Base-by-base conservation (phyloP, 768 basidiomycete genomes). In the Phlebiopsis gigantea region DNA sequence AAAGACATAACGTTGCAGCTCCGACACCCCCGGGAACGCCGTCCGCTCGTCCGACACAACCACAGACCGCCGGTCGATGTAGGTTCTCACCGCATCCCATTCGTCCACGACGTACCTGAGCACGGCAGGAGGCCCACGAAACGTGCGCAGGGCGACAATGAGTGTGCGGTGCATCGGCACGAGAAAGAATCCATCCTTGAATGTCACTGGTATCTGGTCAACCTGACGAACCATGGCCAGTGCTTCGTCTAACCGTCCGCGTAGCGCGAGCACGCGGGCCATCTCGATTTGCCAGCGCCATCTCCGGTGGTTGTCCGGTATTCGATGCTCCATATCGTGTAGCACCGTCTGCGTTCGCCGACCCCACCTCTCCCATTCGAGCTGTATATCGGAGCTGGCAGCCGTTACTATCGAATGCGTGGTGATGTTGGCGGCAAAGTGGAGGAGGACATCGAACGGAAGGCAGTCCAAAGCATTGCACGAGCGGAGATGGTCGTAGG, bases 101-200 rank as follows among this genome's bases (percentile, higher is more conserved):
- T 81, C 70, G 29, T 64, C 61, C 31, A 74, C 57, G n/a, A 81
- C 59, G 26, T 75, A 66, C 46, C 75, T 70, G 31, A 83, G 62
- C 7, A 72, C 73, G 7, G 65, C 65, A 4, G 61, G 21, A 19
- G 71, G 60, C 46, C 70, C 72, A 25, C 64, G 66, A 56, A 69
- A 71, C 19, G 68, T 66, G 25, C 68, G 68, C 22, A 70, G 68
- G 15, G 74, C 73, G 14, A 68, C 64, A 34, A 79, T 49, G 10
- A 82, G 62, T 41, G 69, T 64, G 34, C 73, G 69, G 58, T 75
- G 79, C 6, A 71, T 72, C n/a, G 69, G 63, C 24, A 66, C 56
- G 31, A 66, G 57, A 4, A 61, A 56, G 8, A 47, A 58, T 17
- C 58, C 67, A 41, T 68, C 64, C 31, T 65, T 46, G 9, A 65